Base-by-base conservation (phyloP, 1,284 basidiomycete species). In the Puccinia hordei region DNA sequence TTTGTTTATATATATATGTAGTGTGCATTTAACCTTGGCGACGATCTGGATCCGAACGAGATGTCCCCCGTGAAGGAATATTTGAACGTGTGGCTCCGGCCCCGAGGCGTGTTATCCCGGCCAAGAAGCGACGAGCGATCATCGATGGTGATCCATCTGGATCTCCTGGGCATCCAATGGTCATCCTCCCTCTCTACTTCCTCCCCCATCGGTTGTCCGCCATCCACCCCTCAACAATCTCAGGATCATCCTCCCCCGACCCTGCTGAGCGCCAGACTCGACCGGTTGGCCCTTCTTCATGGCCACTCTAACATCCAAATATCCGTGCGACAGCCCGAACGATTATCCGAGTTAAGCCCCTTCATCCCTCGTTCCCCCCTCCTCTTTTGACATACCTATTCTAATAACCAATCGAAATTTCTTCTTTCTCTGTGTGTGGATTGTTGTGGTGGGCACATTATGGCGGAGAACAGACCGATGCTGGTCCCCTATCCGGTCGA, bases 161-260 rank as follows among this genome's bases (percentile, higher is more conserved):
- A 77, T 69, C 65, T 77, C 5, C 35, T 77, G 49, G 75, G 75
- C 33, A 77, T 77, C 49, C 59, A 77, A 33, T 77, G 75, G 75
- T 49, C 75, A 4, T 65, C 75, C 2, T 66, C 38, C 38, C 41
- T 66, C 38, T 44, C 63, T 38, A 17, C 63, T 4, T 44, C 63
- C 9, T 6, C 63, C 2, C 5, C 41, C 22, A 17, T 66, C 63
- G 5, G 38, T 2, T 41, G 61, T 22, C 12, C 35, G 1, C 59
- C 33, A 9, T 35, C 59, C 15, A 33, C 33, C 59, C 30, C 30
- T 1, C 59, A 33, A n/a, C n/a, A n/a, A n/a, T n/a, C n/a, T 17
- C 22, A 57, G 30, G 27, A 24, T 35, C 12, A 38, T 59, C 38
- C n/a, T 75, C 38, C 6, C 27, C 22, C 19, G 69, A 24, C 6